A percentile compares a stretch with the other conserved stretches of the same genome.
Conservation (phyloP, 2,329 filamentous ascomycete species). For the Tolypocladium amazonense region DNA sequence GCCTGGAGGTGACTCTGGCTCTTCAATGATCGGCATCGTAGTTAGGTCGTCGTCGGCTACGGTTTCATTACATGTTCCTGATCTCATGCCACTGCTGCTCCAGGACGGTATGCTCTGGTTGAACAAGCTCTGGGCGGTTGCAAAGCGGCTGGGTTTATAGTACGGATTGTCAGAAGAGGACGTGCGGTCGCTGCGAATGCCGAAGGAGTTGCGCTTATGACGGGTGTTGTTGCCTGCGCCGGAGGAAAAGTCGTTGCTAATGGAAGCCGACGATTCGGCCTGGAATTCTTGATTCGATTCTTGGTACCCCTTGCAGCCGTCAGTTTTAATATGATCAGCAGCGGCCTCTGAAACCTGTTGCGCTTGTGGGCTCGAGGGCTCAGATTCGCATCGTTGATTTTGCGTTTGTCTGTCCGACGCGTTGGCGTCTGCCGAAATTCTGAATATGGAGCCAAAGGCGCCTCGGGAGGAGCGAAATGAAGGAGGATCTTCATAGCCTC, state of each 20-base stretch:
- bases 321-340: constrained; percentile 7
- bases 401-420: background rate
- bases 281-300: background rate
- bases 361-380: constrained; percentile 2
- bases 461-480: constrained; percentile 2
- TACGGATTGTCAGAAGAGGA: constrained; percentile 21
- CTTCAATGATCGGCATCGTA: constrained; percentile 23
- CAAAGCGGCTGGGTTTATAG: constrained; percentile 17
- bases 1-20: constrained; percentile 15
- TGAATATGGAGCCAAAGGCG: constrained; percentile 5
- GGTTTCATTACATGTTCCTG: background rate
- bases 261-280: background rate
- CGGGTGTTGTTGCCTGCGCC: background rate
- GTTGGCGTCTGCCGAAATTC: background rate
- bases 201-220: constrained; percentile 1
- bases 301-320: no score
- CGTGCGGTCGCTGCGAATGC: constrained; percentile 13
- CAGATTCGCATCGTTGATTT: background rate
- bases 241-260: background rate
- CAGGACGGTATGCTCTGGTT: background rate
- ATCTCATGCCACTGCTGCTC: background rate
- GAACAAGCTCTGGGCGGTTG: background rate
- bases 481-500: background rate
- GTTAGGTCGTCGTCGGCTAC: constrained; percentile 8
- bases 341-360: constrained; percentile 9